Base-by-base conservation (phyloP, 2,329 filamentous ascomycete genomes). In the Botryotinia globosa region DNA sequence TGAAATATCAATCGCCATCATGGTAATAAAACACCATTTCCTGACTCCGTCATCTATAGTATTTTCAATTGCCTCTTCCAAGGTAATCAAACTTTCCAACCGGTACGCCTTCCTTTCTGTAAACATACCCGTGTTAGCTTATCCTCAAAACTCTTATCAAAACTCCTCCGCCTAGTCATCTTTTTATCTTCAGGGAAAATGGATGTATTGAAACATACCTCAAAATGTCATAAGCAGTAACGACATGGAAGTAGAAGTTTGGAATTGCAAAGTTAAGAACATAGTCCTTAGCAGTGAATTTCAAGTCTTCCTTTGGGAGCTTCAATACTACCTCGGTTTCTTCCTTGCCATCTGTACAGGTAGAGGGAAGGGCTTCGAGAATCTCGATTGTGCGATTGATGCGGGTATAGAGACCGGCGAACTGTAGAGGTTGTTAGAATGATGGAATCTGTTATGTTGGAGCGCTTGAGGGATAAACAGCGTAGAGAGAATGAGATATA, bases 171-270 rank as follows among this genome's bases (percentile, higher is more conserved):
- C 25, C 37, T 62, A 56, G 37, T 62, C 45, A 37, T 65, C 62
- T 61, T 6, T 42, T 14, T 18, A 9, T n/a, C 9, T 25, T 6
- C 10, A 22, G 16, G 12, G 6, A 48, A 45, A 45, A 34, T 25
- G 4, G 22, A 39, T 34, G 18, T 37, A 42, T 29, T 29, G 4
- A 56, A 32, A 68, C 65, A 77, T 84, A 85, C 74, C 90, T 83
- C 79, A 92, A 78, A 72, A 92, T 88, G 34, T 81, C 83, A 81
- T 92, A 92, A 16, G 87, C 84, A 20, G 85, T 89, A 4, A 81
- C 84, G 22, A 87, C 75, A 78, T 92, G 90, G 81, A 92, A 92
- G 82, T 85, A 90, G 76, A 91, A 81, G 77, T 91, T 90, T 34
- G 90, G 89, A 61, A 89, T 72, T 6, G 81, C 83, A 79, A 85